phyloP scores from a whole-genome alignment of 2,329 filamentous ascomycete species.

The Xylariaceae sp. region DNA sequence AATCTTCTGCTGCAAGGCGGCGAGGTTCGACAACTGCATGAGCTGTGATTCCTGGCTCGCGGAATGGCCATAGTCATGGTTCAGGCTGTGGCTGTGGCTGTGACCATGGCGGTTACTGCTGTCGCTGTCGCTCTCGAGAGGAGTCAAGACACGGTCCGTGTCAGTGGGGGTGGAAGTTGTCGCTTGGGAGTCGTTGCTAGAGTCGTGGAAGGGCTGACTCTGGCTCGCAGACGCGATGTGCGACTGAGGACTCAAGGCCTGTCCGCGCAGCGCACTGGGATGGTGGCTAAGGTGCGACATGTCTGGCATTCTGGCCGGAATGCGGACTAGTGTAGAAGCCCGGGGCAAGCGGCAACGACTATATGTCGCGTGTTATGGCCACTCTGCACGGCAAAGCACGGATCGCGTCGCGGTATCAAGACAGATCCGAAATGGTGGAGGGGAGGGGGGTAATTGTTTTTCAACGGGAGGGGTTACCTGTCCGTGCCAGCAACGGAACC shows the following conservation, averaged over 20 bases:
- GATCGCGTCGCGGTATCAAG: slow-evolving; percentile 14
- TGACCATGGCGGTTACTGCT: slow-evolving; percentile 36
- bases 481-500: background rate
- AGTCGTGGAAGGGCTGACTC: slow-evolving; percentile 26
- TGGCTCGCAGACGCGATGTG: slow-evolving; percentile 19
- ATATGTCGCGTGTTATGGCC: slow-evolving; percentile 12
- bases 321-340: slow-evolving; percentile 3
- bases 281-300: slow-evolving; percentile 18
- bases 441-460: background rate
- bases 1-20: slow-evolving; percentile 49
- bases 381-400: background rate
- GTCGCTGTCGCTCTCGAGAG: slow-evolving; percentile 39
- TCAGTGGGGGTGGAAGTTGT: slow-evolving; percentile 38
- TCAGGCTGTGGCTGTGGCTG: slow-evolving; percentile 34
- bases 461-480: background rate
- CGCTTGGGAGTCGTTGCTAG: slow-evolving; percentile 41
- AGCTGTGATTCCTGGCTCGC: slow-evolving; percentile 53
- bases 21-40: slow-evolving; percentile 52
- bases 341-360: slow-evolving; percentile 2
- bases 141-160: slow-evolving; percentile 40
- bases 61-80: slow-evolving; percentile 35
- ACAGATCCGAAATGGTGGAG: background rate
- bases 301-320: slow-evolving; percentile 19
- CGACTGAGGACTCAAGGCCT: slow-evolving; percentile 3
- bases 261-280: slow-evolving; percentile 7